Base-by-base conservation (phyloP, 495 filamentous ascomycete genomes). In the Hyphodiscus hymeniophilus region DNA sequence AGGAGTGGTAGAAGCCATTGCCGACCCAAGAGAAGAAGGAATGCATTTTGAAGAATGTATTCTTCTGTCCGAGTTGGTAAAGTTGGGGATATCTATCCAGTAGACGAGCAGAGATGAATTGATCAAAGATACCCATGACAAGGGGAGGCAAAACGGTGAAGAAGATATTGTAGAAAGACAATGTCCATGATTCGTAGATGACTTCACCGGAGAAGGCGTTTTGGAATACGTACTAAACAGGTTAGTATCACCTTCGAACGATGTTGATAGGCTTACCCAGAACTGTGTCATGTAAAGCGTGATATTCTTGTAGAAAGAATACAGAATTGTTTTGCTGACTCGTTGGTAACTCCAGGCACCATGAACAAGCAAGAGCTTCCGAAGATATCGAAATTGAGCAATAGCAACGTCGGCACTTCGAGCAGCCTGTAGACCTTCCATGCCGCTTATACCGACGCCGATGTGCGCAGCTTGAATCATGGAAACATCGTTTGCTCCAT, bases 391-490 rank as follows among this genome's bases (percentile, higher is more conserved):
- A 72, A 99, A 99, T 63, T 99, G 94, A 7, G 78, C 94, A 63
- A 99, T 96, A 8, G 90, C 79, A 26, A 99, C 87, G 71, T 99
- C 94, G 50, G 94, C 94, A 50, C 87, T 92, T 62, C 94, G 80
- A 34, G 94, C 94, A 32, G 92, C 92, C 67, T 99, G 92, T n/a
- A 99, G 81, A 74, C 94, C 94, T 75, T 99, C 94, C 26, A 95
- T 76, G 65, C 94, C 94, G 58, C 87, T 94, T 64, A 99, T 99
- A 63, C 94, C 94, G 42, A 99, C 89, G 50, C 94, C 94, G 54
- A 99, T 94, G 64, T 99, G 94, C 8, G 94, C 94, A 15, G 94
- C 94, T 69, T 99, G 94, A 54, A 97, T 99, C 94, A 97, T 99
- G 22, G 89, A 95, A 15, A 97, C 94, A 58, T 97, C 94, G 68